phyloP scores from a whole-genome alignment of 139 green algal genomes.

The Bryopsis sp. region DNA sequence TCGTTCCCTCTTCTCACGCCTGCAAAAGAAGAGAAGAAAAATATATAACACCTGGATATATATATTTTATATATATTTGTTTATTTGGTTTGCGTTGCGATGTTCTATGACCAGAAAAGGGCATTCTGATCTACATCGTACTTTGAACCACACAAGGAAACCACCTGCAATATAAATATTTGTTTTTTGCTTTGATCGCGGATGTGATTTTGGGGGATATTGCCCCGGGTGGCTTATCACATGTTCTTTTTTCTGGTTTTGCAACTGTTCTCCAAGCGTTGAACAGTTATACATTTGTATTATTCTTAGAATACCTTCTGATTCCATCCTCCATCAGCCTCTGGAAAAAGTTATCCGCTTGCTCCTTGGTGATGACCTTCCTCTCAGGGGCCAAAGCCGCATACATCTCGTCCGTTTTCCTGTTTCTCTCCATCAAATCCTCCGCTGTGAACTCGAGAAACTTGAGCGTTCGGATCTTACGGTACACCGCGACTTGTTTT shows the following conservation, averaged over 20 bases:
- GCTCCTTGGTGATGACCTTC: constrained; percentile 5
- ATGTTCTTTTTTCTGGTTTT: not conserved
- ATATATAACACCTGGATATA: no score
- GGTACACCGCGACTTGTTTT: constrained; percentile 14
- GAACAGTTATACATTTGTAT: not conserved
- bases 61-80: no score
- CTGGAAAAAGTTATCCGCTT: not conserved
- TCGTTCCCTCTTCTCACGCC: not conserved
- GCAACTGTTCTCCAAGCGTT: not conserved
- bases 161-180: no score
- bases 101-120: no score
- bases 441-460: not conserved
- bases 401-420: constrained; percentile 11
- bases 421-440: not conserved
- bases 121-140: no score
- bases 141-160: no score
- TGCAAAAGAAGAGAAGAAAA: no score
- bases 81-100: no score
- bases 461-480: constrained; percentile 1
- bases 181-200: no score
- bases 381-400: not conserved
- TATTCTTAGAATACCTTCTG: not conserved
- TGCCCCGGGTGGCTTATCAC: not conserved
- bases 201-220: not conserved
- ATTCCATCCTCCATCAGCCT: not conserved